Evolutionary conservation across 768 basidiomycete genomes (phyloP).

Genomic region (Cystobasidium onofrii): DNA sequence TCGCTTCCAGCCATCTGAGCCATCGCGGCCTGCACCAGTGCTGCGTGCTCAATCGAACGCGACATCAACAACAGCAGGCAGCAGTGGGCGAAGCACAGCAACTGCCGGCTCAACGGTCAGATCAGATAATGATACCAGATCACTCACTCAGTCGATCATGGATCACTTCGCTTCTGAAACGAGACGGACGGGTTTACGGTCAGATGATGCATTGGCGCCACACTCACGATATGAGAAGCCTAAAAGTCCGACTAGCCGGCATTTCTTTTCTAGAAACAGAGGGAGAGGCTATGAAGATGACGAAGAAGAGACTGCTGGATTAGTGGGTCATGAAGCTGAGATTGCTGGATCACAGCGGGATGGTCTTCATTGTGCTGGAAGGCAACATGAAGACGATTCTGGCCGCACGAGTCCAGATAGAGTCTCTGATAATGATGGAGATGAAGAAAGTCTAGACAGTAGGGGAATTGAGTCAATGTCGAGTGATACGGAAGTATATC

Average conservation of each 20-base stretch:
- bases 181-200: background rate
- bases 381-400: background rate
- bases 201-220: background rate
- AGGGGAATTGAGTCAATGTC: background rate
- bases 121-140: slow-evolving; percentile 5
- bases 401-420: background rate
- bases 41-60: background rate
- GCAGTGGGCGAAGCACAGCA: background rate
- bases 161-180: slow-evolving; percentile 13
- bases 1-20: background rate
- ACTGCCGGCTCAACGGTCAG: background rate
- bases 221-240: background rate
- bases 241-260: background rate
- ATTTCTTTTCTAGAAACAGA: background rate
- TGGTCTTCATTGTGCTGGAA: background rate
- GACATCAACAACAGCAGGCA: slow-evolving; percentile 1
- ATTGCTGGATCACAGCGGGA: background rate
- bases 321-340: slow-evolving; percentile 6
- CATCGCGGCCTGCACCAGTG: background rate
- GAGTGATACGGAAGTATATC: background rate
- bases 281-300: background rate
- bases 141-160: background rate
- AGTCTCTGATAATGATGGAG: background rate
- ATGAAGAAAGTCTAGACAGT: background rate
- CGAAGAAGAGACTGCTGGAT: background rate